Evolutionary conservation across 177 flowering plant species (phyloP).

Genomic region (Tripterygium wilfordii): DNA sequence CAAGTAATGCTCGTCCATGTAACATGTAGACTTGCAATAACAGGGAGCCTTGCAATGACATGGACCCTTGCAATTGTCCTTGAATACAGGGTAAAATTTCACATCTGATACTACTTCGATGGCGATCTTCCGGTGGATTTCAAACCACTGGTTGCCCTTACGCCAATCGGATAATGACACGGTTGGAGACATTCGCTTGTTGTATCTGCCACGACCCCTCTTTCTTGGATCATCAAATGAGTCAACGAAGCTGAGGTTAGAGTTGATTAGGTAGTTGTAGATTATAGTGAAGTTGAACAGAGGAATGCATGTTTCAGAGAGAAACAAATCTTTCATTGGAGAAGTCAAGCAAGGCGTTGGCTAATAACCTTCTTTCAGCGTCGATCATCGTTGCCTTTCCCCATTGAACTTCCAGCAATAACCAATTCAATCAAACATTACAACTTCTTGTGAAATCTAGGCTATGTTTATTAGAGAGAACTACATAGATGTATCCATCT

Average conservation of each 20-base stretch:
- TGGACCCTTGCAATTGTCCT: conserved; percentile 33
- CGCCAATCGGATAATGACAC: too few relatives aligned
- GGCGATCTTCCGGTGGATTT: conserved; percentile 34
- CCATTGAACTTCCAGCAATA: conserved; percentile 41
- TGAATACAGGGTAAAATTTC: conserved; percentile 27
- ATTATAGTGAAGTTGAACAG: too few relatives aligned
- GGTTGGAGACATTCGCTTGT: conserved; percentile 41
- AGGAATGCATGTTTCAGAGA: conserved; percentile 57
- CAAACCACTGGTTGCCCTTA: too few relatives aligned
- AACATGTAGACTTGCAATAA: conserved; percentile 46
- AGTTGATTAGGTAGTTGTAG: conserved; percentile 40
- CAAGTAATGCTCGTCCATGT: conserved; percentile 57
- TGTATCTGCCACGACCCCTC: conserved; percentile 49
- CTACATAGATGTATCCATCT: too few relatives aligned
- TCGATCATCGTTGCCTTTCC: too few relatives aligned
- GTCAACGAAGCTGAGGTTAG: conserved; percentile 33
- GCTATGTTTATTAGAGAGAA: too few relatives aligned
- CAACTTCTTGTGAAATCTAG: too few relatives aligned
- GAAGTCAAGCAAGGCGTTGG: conserved; percentile 44
- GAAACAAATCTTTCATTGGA: conserved; percentile 41
- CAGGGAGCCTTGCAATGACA: too few relatives aligned
- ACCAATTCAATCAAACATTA: too few relatives aligned
- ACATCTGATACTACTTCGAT: conserved; percentile 28
- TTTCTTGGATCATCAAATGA: conserved; percentile 38
- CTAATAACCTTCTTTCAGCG: too few relatives aligned